phyloP scores from a whole-genome alignment of 163 green algal species.

The Volvox carteri region DNA sequence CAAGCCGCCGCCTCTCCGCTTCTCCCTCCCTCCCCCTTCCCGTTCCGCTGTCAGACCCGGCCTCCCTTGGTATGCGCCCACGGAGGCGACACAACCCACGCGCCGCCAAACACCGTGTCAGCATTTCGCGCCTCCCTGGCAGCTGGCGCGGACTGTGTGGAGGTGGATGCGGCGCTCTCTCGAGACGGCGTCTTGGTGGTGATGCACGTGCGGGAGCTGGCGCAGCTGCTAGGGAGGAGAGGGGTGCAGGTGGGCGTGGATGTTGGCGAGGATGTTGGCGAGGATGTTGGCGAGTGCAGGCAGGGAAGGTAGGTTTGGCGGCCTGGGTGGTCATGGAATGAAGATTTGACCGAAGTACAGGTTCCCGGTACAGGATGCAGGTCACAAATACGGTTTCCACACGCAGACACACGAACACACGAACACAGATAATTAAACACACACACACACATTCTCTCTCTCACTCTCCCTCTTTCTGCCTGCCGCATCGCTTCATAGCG shows the following conservation, averaged over 20 bases:
- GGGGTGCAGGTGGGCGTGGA: constrained; percentile 15
- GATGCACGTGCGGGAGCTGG: constrained; percentile 74
- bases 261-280: not conserved
- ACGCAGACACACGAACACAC: too few species aligned
- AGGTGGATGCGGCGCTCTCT: constrained; percentile 76
- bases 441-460: not conserved
- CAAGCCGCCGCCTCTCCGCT: too few species aligned
- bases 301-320: too few species aligned
- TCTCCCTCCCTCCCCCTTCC: not conserved
- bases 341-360: too few species aligned
- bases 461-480: not conserved
- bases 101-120: constrained; percentile 70
- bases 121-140: constrained; percentile 70
- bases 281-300: not conserved
- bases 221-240: constrained; percentile 54
- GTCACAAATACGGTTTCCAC: too few species aligned
- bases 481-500: too few species aligned
- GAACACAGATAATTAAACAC: too few species aligned
- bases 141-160: constrained; percentile 69
- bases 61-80: constrained; percentile 77
- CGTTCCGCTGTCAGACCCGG: not conserved
- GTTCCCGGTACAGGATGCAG: too few species aligned
- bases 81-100: constrained; percentile 66
- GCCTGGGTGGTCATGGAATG: too few species aligned
- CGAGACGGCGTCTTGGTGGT: constrained; percentile 72